phyloP scores from a whole-genome alignment of 208 protist genomes.

The Zelonia costaricensis region DNA sequence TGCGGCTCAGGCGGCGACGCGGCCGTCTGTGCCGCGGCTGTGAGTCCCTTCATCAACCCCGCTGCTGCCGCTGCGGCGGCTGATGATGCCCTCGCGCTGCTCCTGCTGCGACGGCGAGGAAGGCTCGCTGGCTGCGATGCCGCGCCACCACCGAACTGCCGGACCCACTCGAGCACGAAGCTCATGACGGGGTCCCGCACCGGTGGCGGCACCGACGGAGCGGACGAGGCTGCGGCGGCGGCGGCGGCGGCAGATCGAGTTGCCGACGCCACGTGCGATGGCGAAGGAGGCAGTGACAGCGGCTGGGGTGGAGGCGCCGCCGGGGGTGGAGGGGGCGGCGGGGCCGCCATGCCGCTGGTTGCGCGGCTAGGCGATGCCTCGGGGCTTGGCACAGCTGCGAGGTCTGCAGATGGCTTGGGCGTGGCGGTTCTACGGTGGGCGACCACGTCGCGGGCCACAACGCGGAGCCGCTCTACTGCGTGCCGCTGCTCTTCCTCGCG shows the following conservation, averaged over 20 bases:
- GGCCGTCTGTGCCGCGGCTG: slow-evolving; percentile 23
- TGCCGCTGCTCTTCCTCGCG: slow-evolving; percentile 30
- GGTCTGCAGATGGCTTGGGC: too few species aligned
- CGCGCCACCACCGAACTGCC: slow-evolving; percentile 52
- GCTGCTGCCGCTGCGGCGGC: too few species aligned
- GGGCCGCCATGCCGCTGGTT: too few species aligned
- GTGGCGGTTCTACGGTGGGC: too few species aligned
- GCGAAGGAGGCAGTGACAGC: too few species aligned
- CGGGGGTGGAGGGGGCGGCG: neutral
- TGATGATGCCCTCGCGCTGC: too few species aligned
- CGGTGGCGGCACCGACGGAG: neutral
- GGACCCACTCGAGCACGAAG: slow-evolving; percentile 81
- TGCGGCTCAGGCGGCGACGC: neutral
- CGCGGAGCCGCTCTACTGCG: neutral
- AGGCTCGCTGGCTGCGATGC: too few species aligned
- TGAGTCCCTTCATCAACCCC: slow-evolving; percentile 9
- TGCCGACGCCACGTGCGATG: too few species aligned
- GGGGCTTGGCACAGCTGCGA: too few species aligned
- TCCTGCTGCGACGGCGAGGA: slow-evolving; percentile 10
- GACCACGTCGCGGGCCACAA: neutral
- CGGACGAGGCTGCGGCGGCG: neutral
- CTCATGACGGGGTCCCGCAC: slow-evolving; percentile 68
- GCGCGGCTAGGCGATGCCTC: too few species aligned
- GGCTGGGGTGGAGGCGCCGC: neutral
- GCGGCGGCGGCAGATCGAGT: neutral